These are phyloP conservation scores for Pyrrhoderma lamaoense DNA, from an alignment of 1,284 basidiomycete genomes.

Conservation along the genomic window DNA sequence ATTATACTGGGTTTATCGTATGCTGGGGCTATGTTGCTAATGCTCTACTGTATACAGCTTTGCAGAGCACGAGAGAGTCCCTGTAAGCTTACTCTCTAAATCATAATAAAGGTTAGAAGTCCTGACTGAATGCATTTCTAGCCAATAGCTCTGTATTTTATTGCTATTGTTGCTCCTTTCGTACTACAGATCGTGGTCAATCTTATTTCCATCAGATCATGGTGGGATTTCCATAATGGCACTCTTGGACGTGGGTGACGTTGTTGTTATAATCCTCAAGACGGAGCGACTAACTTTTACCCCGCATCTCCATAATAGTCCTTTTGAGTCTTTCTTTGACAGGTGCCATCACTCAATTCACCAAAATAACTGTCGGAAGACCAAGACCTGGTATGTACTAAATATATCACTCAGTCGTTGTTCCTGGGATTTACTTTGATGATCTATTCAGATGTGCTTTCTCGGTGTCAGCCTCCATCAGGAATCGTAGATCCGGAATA, in stretches of 20 bases:
- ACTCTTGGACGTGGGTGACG: conserved; percentile 61
- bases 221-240: conserved; percentile 86
- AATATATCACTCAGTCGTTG: too few relatives aligned
- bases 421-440: too few relatives aligned
- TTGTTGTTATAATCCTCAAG: conserved; percentile 15
- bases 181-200: conserved; percentile 65
- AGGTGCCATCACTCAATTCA: conserved; percentile 76
- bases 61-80: conserved; percentile 79
- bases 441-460: conserved; percentile 55
- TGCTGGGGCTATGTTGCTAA: neutral
- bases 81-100: conserved; percentile 39
- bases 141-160: conserved; percentile 55
- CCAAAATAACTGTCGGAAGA: conserved; percentile 85
- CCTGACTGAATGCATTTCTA: conserved; percentile 23
- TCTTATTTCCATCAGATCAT: conserved; percentile 61
- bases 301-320: conserved; percentile 36
- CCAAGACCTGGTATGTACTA: conserved; percentile 64
- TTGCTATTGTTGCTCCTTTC: conserved; percentile 61
- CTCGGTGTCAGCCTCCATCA: conserved; percentile 69
- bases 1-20: neutral
- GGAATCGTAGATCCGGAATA: conserved; percentile 66
- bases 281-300: neutral
- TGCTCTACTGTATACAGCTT: conserved; percentile 35
- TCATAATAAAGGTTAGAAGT: neutral
- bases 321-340: conserved; percentile 70